Evolutionary conservation across 176 grass and related monocot genomes (phyloP), one percentile per base, ranked within the genome.

Genomic region (Coix lacrymajobi): DNA sequence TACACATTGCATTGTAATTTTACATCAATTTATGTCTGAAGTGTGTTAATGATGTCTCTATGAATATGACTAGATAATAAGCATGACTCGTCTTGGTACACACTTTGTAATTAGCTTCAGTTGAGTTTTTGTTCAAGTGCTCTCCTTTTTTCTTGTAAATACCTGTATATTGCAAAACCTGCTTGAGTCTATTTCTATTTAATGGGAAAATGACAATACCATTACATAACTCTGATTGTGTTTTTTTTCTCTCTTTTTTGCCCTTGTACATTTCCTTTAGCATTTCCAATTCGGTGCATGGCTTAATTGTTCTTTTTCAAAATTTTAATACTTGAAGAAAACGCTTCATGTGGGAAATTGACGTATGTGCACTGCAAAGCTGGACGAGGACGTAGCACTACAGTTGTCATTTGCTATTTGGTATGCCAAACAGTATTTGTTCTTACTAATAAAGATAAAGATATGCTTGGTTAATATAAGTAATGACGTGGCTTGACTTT

Each of bases 341-440:
- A 92, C 69, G 78, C 89, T 76, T 80, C 70, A 28, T 81, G 79
- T 83, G 91, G 87, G 75, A 93, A 94, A 69, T 87, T 76, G 62
- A 94, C 93, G 33, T 99, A 99, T 83, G 93, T 99, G 70, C 96
- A 99, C 63, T 99, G 96, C 89, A 99, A 99, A 99, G 96, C 96
- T 87, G 96, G 96, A 70, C 90, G 93, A 71, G 96, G 96, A 26
- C 93, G 96, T 34, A 99, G 93, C 91, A 96, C 93, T 36, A 99
- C 96, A 12, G 89, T 99, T 83, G 96, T 99, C 62, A 87, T 99
- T 62, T 99, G 96, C 87, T 99, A 96, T 71, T 92, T 99, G 96
- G 93, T 99, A 49, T 25, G 81, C 8, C 29, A 24, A 40, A 71
- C 11, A 36, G 3, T 58, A 49, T 78, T 69, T 80, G n/a, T 33